Evolutionary conservation across 1,139 yeast genomes (phyloP).

Genomic region (Suhomyces guaymorum): DNA sequence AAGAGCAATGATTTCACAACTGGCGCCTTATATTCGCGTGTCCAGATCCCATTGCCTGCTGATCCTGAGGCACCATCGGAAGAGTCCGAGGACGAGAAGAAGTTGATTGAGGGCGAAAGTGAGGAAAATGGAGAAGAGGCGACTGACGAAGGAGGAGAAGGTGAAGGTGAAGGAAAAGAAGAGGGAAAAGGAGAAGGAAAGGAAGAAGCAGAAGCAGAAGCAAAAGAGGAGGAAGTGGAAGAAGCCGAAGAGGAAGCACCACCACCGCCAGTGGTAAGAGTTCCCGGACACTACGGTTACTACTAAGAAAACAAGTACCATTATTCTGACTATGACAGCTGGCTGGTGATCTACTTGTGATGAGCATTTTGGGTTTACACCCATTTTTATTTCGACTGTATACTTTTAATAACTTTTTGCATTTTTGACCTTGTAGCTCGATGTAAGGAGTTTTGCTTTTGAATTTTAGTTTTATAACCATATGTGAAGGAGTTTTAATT

Average conservation of each 20-base stretch:
- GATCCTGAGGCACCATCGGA: constrained; percentile 7
- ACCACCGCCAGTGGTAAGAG: not conserved
- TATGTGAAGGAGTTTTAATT: too few relatives aligned
- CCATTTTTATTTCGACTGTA: too few relatives aligned
- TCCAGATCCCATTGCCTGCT: constrained; percentile 6
- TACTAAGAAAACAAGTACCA: too few relatives aligned
- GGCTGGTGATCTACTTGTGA: too few relatives aligned
- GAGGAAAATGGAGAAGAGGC: not conserved
- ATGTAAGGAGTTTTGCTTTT: too few relatives aligned
- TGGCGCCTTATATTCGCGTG: constrained; percentile 14
- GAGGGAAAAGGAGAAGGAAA: not conserved
- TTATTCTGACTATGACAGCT: too few relatives aligned
- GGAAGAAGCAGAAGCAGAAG: not conserved
- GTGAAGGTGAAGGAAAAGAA: not conserved
- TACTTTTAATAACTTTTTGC: too few relatives aligned
- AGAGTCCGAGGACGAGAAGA: constrained; percentile 1
- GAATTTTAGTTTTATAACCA: not conserved
- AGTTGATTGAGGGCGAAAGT: not conserved
- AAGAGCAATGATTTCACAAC: constrained; percentile 11
- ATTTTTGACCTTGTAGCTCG: too few relatives aligned
- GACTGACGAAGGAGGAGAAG: not conserved
- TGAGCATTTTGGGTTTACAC: too few relatives aligned
- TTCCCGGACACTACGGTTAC: constrained; percentile 11
- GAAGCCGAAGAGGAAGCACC: not conserved
- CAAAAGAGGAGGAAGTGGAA: too few relatives aligned